Evolutionary conservation across 1,284 basidiomycete genomes (phyloP), one percentile per base, ranked within the genome.

Genomic region (Ceratobasidium sp.): DNA sequence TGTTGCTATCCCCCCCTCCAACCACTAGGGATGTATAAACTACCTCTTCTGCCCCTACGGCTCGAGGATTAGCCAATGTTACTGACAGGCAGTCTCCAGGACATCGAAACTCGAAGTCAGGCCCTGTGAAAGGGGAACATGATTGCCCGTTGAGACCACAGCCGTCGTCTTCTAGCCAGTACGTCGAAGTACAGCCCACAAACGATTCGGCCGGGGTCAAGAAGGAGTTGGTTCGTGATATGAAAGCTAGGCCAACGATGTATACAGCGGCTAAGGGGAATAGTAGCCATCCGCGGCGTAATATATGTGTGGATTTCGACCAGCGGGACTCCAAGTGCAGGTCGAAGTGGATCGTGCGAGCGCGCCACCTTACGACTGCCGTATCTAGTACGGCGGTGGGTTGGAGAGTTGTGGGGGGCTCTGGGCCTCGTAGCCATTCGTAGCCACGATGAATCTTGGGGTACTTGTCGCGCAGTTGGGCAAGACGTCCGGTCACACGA

Each of bases 1-100:
- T 50, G 59, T 89, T 83, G 2, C 74, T 76, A 79, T 93, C 91
- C 3, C 92, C 92, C 16, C 94, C 94, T 9, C 95, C 95, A 0
- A 96, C 91, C 61, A 96, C 85, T 26, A 96, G 84, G 6, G 94
- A 91, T 23, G 87, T 85, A 76, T 89, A 92, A 47, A 87, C 87
- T 46, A 90, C 84, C 74, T 89, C 83, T 69, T 88, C 81, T 73
- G 87, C 80, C 32, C 94, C 94, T n/a, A 96, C 85, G 0, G 92
- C 87, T 55, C 93, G 85, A 11, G 89, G 89, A 77, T 95, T 95
- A 76, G 90, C 87, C 46, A 96, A 83, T 44, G 91, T 87, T 54
- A 90, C 87, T 21, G 81, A 83, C 38, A 84, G 82, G 77, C 93
- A 94, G 69, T 88, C 87, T 8, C 92, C 89, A 1, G 93, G 94